phyloP scores from a whole-genome alignment of 441 rosid genomes.

The Populus hybrid region DNA sequence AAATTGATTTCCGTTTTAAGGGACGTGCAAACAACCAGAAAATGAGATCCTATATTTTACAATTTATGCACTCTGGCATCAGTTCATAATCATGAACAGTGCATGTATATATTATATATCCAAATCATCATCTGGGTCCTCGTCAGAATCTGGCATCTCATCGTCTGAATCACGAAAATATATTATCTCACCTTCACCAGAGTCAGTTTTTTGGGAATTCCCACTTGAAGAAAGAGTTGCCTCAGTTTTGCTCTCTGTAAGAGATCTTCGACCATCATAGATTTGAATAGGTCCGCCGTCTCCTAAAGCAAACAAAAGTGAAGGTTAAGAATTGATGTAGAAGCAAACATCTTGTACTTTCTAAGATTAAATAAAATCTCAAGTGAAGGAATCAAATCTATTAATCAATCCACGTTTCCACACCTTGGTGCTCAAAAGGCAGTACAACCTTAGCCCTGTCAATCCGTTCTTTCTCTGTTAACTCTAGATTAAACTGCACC shows the following conservation, averaged over 20 bases:
- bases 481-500: slow-evolving; percentile 77
- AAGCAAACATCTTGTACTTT: neutral
- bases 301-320: slow-evolving; percentile 39
- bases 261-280: slow-evolving; percentile 78
- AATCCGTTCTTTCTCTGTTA: slow-evolving; percentile 72
- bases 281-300: slow-evolving; percentile 69
- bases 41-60: neutral
- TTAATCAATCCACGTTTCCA: neutral
- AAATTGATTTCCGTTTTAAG: neutral
- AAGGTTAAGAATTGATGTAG: neutral
- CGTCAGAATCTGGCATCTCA: slow-evolving; percentile 95
- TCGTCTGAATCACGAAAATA: slow-evolving; percentile 95
- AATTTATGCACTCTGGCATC: neutral
- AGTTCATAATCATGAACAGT: neutral
- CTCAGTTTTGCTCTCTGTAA: slow-evolving; percentile 35
- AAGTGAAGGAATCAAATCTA: neutral
- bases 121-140: slow-evolving; percentile 95
- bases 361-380: neutral
- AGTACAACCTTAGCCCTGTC: slow-evolving; percentile 86
- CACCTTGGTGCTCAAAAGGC: slow-evolving; percentile 98
- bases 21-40: neutral
- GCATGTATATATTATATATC: slow-evolving; percentile 45
- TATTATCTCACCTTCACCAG: slow-evolving; percentile 65
- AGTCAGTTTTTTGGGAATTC: slow-evolving; percentile 30
- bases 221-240: slow-evolving; percentile 25